Conservation (phyloP, 2,329 filamentous ascomycete species). For the Colletotrichum endophyticum region DNA sequence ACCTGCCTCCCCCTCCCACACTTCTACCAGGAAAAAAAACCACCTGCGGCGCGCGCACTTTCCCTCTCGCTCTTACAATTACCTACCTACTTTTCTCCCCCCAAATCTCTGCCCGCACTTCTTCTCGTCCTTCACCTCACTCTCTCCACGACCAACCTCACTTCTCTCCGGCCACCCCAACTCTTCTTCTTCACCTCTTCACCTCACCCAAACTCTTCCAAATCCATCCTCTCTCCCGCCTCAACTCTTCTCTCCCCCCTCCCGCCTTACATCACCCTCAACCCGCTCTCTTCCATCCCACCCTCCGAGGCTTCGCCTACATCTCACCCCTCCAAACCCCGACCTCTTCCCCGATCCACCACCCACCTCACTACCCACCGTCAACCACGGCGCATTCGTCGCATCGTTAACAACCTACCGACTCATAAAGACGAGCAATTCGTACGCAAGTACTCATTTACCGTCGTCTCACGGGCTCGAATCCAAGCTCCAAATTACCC, state of each 20-base stretch:
- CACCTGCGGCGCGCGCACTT: constrained; percentile 7
- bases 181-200: constrained; percentile 30
- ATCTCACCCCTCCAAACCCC: constrained; percentile 20
- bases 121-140: constrained; percentile 23
- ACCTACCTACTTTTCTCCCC: constrained; percentile 23
- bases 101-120: constrained; percentile 32
- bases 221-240: constrained; percentile 27
- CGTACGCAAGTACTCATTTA: not conserved
- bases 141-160: constrained; percentile 26
- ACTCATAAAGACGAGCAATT: not conserved
- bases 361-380: constrained; percentile 6
- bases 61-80: constrained; percentile 27
- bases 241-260: constrained; percentile 18
- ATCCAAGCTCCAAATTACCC: not conserved
- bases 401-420: not conserved
- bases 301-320: constrained; percentile 19
- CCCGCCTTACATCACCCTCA: not conserved
- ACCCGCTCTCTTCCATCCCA: constrained; percentile 17
- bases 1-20: not conserved
- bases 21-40: constrained; percentile 9
- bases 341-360: constrained; percentile 6
- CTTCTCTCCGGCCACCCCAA: constrained; percentile 23
- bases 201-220: constrained; percentile 26
- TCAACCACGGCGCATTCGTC: not conserved
- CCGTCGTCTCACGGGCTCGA: not conserved